These are phyloP conservation scores for Kurtzmaniella quercitrusa DNA, from an alignment of 1,139 yeast genomes.

Conservation along the genomic window DNA sequence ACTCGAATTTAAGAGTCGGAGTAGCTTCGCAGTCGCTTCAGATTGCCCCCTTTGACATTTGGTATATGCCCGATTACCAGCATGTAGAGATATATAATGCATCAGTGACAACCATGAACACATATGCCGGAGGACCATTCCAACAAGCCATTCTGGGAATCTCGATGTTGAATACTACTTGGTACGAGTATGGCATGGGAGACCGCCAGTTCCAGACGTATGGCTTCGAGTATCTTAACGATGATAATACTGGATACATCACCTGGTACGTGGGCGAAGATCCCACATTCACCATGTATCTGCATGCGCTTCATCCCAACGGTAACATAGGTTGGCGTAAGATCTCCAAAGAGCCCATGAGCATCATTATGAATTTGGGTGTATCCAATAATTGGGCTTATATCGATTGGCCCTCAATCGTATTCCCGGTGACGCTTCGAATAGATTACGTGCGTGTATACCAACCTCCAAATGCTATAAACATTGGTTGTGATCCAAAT, in stretches of 20 bases:
- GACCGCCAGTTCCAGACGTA: constrained; percentile 57
- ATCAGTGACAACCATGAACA: constrained; percentile 63
- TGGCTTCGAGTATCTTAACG: constrained; percentile 75
- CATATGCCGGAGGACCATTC: constrained; percentile 78
- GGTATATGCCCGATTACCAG: constrained; percentile 81
- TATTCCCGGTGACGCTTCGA: constrained; percentile 64
- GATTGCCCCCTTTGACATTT: constrained; percentile 80
- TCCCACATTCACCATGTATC: constrained; percentile 59
- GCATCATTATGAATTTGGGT: constrained; percentile 73
- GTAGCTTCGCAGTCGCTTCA: constrained; percentile 80
- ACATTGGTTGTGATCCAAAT: constrained; percentile 70
- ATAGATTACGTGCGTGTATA: constrained; percentile 77
- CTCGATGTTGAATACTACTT: constrained; percentile 61
- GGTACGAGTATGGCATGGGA: constrained; percentile 66
- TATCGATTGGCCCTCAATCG: constrained; percentile 68
- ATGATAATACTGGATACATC: constrained; percentile 61
- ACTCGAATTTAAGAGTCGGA: constrained; percentile 47
- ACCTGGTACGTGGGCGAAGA: constrained; percentile 77
- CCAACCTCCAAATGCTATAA: constrained; percentile 54
- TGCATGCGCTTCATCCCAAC: constrained; percentile 68
- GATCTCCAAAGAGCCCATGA: constrained; percentile 83
- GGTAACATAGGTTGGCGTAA: constrained; percentile 78
- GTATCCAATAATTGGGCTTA: constrained; percentile 79
- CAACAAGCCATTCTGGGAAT: constrained; percentile 82
- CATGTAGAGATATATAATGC: constrained; percentile 60